Evolutionary conservation across 345 rosid genomes (phyloP).

Genomic region (Anacardium occidentale): DNA sequence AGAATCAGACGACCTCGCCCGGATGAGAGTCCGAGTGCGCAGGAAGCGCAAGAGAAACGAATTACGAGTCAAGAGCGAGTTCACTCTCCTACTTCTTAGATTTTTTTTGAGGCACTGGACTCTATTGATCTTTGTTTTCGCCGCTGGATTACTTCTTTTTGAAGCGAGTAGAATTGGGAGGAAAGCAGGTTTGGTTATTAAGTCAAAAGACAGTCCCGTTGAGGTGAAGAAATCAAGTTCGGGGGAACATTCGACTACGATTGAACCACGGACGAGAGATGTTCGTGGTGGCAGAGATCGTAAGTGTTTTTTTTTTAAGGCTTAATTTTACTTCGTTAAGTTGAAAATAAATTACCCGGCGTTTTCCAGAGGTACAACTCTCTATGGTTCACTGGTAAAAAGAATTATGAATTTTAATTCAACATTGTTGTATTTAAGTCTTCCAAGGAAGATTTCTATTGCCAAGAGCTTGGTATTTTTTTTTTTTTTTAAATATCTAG

Average conservation of each 20-base stretch:
- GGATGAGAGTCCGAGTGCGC: conserved; percentile 63
- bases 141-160: conserved; percentile 51
- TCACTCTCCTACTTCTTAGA: conserved; percentile 45
- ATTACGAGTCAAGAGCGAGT: conserved; percentile 41
- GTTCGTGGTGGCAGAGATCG: conserved; percentile 49
- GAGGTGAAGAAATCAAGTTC: conserved; percentile 19
- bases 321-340: background rate
- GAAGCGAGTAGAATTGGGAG: conserved; percentile 64
- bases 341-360: background rate
- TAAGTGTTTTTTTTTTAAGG: conserved; percentile 23
- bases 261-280: conserved; percentile 51
- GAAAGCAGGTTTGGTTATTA: conserved; percentile 25
- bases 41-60: conserved; percentile 66
- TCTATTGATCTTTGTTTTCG: conserved; percentile 48
- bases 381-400: background rate
- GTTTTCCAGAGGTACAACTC: background rate
- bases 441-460: background rate
- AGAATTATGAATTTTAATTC: background rate
- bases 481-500: no score
- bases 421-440: background rate
- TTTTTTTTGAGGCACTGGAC: conserved; percentile 63
- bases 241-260: conserved; percentile 40
- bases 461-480: background rate
- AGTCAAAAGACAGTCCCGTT: conserved; percentile 5
- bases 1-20: conserved; percentile 57